Evolutionary conservation across 176 grass and related monocot genomes (phyloP).

Genomic region (Ampelocalamus luodianensis): DNA sequence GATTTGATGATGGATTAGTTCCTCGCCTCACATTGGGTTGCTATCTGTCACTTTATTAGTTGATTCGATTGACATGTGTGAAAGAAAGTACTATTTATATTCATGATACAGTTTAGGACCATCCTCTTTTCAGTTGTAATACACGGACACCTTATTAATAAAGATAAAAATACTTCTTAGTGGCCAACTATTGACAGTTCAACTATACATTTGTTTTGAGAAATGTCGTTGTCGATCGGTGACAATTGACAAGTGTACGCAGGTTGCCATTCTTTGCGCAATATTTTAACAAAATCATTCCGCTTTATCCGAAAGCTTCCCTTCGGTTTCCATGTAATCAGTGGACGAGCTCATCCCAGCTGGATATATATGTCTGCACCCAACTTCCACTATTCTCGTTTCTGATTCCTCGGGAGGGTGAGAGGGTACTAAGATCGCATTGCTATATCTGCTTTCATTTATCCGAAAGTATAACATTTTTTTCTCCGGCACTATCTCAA

Average conservation of each 20-base stretch:
- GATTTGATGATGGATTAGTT: no score
- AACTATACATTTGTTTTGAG: not conserved
- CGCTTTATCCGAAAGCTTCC: constrained; percentile 17
- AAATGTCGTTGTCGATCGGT: not conserved
- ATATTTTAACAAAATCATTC: constrained; percentile 5
- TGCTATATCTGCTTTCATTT: constrained; percentile 18
- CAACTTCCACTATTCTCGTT: constrained; percentile 43
- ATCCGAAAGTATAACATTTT: not conserved
- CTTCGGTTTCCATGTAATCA: constrained; percentile 14
- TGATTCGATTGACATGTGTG: no score
- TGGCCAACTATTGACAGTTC: constrained; percentile 23
- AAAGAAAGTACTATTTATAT: no score
- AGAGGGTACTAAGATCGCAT: not conserved
- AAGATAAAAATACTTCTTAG: not conserved
- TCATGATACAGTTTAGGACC: no score
- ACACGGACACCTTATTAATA: not conserved
- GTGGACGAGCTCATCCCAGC: constrained; percentile 1
- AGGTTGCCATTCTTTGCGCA: constrained; percentile 7
- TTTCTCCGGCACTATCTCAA: constrained; percentile 37
- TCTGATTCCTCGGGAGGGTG: constrained; percentile 47
- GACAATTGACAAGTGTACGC: constrained; percentile 8
- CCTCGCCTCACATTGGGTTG: no score
- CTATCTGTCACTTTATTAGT: no score
- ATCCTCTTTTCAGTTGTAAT: no score
- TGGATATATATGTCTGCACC: constrained; percentile 28